Base-by-base conservation (phyloP, 1,284 basidiomycete species). In the Ceratobasidium sp. region DNA sequence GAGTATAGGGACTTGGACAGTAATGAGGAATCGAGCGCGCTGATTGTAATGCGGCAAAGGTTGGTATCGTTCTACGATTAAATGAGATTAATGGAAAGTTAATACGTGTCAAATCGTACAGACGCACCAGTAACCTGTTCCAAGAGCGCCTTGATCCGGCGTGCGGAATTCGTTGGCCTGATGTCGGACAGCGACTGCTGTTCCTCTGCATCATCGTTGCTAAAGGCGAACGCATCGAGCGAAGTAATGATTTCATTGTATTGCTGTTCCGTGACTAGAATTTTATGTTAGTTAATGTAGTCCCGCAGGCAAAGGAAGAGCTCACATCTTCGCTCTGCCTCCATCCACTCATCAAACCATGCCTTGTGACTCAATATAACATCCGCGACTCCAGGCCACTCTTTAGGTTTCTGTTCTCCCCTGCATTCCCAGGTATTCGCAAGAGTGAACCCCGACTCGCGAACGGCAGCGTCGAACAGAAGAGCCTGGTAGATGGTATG, bases 401-500 rank as follows among this genome's bases (percentile, higher is more conserved):
- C 80, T 18, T 81, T 23, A 16, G 26, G 57, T 18, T 78, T 76
- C 9, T 59, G 69, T 74, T 38, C 70, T 77, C 75, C 14, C 79
- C 79, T 41, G 72, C 77, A 50, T 6, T 75, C 79, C 69, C 85
- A 85, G 7, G 86, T 91, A 2, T 85, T 85, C 28, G 81, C 78
- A 9, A 93, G 81, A 18, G 83, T 82, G 77, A 94, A 96, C 0
- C 91, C 92, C 78, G 89, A 86, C 74, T 94, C 92, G n/a, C 85
- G 82, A 35, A 98, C 80, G 7, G 90, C 86, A 35, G 91, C 88
- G 81, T 99, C 98, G 76, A 98, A 99, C 0, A 90, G 81, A 8
- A 98, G 84, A 0, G 95, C 88, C 80, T 98, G 94, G 79, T 97
- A 97, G 57, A 99, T 91, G 0, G 95, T 98, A 79, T 99, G 97